Evolutionary conservation across 345 rosid genomes (phyloP), one percentile per base, ranked within the genome.

Genomic region (Hibiscus mutabilis): DNA sequence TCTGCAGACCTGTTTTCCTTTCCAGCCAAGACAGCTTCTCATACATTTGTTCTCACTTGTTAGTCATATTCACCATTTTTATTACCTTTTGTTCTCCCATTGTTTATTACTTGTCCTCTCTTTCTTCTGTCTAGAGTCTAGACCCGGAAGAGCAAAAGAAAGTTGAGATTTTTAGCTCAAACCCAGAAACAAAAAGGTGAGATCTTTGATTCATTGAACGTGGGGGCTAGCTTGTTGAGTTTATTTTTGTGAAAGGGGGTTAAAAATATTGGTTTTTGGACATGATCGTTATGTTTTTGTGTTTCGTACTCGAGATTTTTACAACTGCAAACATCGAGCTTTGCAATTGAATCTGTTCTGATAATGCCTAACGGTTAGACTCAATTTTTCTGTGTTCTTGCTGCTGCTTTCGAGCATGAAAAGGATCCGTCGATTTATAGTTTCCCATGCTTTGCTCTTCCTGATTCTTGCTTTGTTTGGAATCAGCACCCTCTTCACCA

Each of bases 321-420:
- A 44, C 33, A 22, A 65, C 11, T 42, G 33, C 53, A 42, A 42
- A 64, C 65, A 35, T 42, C 47, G 29, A 64, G 69, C 21, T 74
- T 73, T 65, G 64, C 61, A 22, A 33, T 15, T 66, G 33, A 15
- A 22, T 68, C 64, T 69, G 84, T 60, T 82, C 81, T 77, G 29
- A 42, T 42, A 84, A 91, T 93, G 98, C 83, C 88, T 78, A 74
- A 82, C 79, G 89, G 94, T 82, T 81, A 80, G 90, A 85, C 81
- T 79, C 82, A 55, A 49, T 79, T n/a, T 78, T 64, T 29, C 2
- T 44, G 68, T 49, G 37, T 22, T 59, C 12, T 67, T 35, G 42
- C 53, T 58, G 15, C 24, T 55, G 72, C 78, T 75, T 42, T 70
- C 74, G 87, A 88, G 89, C 86, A 90, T 88, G 98, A 86, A 82